Evolutionary conservation across 2,329 filamentous ascomycete species (phyloP).

Genomic region (Falciphora oryzae): DNA sequence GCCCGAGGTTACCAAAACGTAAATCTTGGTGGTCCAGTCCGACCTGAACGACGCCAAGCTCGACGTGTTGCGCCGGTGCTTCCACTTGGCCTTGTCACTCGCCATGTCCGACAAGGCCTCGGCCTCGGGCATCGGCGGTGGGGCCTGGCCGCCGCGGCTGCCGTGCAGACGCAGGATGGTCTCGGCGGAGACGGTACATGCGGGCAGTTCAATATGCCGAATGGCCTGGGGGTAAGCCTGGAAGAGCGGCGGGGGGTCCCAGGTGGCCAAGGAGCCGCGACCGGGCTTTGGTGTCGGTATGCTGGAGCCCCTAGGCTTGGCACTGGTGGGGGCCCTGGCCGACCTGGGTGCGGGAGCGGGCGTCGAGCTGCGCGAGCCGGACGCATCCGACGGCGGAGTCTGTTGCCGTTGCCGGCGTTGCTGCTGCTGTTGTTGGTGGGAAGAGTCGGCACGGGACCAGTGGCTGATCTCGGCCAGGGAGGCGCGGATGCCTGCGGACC

Average conservation of each 20-base stretch:
- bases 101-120: slow-evolving; percentile 19
- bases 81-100: slow-evolving; percentile 35
- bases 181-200: slow-evolving; percentile 64
- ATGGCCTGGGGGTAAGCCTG: slow-evolving; percentile 82
- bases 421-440: background rate
- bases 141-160: slow-evolving; percentile 36
- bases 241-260: slow-evolving; percentile 72
- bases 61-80: slow-evolving; percentile 37
- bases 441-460: slow-evolving; percentile 31
- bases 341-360: background rate
- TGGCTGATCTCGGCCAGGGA: slow-evolving; percentile 40
- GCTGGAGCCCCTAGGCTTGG: slow-evolving; percentile 13
- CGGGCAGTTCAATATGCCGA: slow-evolving; percentile 65
- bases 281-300: slow-evolving; percentile 15
- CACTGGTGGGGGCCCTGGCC: background rate
- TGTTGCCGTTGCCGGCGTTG: background rate
- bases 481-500: slow-evolving; percentile 34
- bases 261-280: slow-evolving; percentile 36
- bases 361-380: background rate
- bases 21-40: slow-evolving; percentile 68
- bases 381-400: background rate
- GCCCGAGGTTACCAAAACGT: slow-evolving; percentile 64
- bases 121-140: slow-evolving; percentile 18
- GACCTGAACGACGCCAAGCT: slow-evolving; percentile 34
- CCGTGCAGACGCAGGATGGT: slow-evolving; percentile 58